Evolutionary conservation across 2,329 filamentous ascomycete genomes (phyloP), one percentile per base, ranked within the genome.

Genomic region (Xylariaceae sp.): DNA sequence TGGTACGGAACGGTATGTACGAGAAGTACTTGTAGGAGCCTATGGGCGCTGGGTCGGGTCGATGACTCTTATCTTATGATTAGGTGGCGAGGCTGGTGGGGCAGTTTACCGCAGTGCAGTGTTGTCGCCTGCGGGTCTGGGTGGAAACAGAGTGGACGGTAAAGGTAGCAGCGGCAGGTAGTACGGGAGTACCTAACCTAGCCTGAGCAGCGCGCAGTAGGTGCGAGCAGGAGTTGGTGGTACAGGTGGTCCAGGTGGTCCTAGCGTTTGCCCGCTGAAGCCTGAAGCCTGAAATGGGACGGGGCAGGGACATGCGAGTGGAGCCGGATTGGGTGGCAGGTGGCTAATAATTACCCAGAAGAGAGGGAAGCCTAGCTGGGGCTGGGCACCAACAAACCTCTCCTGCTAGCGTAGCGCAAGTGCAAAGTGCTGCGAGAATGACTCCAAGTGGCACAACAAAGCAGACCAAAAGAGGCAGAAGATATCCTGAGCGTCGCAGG

Each of bases 21-120:
- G 23, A 30, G 23, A 30, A 30, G 23, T 30, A 30, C 23, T 30
- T 30, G 62, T 64, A 60, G 64, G 61, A 61, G 66, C 58, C 64
- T 64, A 61, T 60, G 58, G 60, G 55, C 57, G 55, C 60, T 64
- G 60, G 68, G 66, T 62, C 64, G 62, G 66, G 65, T 64, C 62
- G 70, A 73, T 73, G 70, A 72, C 70, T 72, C 71, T 71, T 71
- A 63, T 65, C 64, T 63, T 56, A 60, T 66, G 62, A 65, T 63
- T 68, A 68, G 68, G 71, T 73, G 71, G 71, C 71, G 69, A 72
- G 71, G 64, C 66, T 56, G 59, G 64, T 68, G 66, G 67, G 67
- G 65, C 62, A 68, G 66, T 30, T 30, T 30, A 30, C 23, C 23
- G 23, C 65, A 67, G 65, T 65, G 68, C 55, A 53, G 53, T 50